These are phyloP conservation scores for Phytophthora macrochlamydospora DNA, from an alignment of 352 stramenopile species.

Conservation along the genomic window DNA sequence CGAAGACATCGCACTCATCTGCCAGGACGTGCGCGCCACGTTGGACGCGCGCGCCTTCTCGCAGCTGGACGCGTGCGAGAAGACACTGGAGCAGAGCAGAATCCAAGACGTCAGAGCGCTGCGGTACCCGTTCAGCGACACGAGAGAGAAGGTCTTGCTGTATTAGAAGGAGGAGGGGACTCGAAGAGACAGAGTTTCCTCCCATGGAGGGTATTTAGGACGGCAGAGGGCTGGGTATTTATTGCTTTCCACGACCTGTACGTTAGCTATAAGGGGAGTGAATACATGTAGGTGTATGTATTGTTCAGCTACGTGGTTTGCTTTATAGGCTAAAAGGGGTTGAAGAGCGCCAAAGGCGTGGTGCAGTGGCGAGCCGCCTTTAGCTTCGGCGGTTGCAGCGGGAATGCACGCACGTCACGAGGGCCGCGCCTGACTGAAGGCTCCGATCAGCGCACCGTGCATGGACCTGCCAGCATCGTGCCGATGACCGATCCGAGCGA, in stretches of 20 bases:
- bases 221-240: constrained; percentile 23
- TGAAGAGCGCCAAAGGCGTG: not conserved
- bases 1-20: constrained; percentile 57
- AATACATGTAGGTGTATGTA: not conserved
- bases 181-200: not conserved
- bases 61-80: constrained; percentile 29
- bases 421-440: not conserved
- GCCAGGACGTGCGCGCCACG: constrained; percentile 45
- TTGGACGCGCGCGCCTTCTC: constrained; percentile 46
- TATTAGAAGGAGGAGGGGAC: constrained; percentile 13
- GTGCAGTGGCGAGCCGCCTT: not conserved
- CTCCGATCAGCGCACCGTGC: not conserved
- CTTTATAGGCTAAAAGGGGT: no score
- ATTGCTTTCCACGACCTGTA: constrained; percentile 7
- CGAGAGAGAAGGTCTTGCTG: constrained; percentile 38
- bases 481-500: not conserved
- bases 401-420: not conserved
- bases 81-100: constrained; percentile 8
- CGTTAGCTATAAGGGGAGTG: no score
- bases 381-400: not conserved
- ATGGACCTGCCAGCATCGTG: not conserved
- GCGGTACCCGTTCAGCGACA: constrained; percentile 7
- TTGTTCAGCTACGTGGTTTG: not conserved
- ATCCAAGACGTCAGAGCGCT: constrained; percentile 9
- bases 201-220: not conserved